These are phyloP conservation scores for Zizania palustris DNA, from an alignment of 202 grass and related monocot genomes.

Conservation along the genomic window DNA sequence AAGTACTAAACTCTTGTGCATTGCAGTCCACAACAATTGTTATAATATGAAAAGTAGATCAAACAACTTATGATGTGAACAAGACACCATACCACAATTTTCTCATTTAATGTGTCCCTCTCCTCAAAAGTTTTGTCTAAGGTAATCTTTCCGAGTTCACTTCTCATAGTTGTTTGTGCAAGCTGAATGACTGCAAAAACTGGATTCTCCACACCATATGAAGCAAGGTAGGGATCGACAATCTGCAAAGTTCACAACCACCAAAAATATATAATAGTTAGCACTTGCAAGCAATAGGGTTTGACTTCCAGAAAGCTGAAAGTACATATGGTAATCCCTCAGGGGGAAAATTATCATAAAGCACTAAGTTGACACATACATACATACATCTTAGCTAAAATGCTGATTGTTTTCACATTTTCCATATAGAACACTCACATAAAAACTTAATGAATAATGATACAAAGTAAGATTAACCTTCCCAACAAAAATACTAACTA, in stretches of 20 bases:
- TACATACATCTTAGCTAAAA: slow-evolving; percentile 2
- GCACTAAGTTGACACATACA: not conserved
- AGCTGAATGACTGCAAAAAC: slow-evolving; percentile 93
- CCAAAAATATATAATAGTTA: not conserved
- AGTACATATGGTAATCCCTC: no score
- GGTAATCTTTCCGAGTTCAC: slow-evolving; percentile 94
- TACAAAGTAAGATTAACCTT: not conserved
- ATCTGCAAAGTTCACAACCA: slow-evolving; percentile 55
- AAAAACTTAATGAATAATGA: not conserved
- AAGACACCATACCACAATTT: slow-evolving; percentile 75
- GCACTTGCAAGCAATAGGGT: slow-evolving; percentile 9
- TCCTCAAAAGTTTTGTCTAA: slow-evolving; percentile 97
- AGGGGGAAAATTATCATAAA: no score
- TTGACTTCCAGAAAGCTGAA: slow-evolving; percentile 2
- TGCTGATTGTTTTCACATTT: slow-evolving; percentile 7
- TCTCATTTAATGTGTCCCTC: slow-evolving; percentile 81
- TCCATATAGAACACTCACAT: not conserved
- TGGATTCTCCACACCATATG: slow-evolving; percentile 92
- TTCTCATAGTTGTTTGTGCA: slow-evolving; percentile 96
- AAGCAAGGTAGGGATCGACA: slow-evolving; percentile 85
- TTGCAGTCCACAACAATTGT: not conserved
- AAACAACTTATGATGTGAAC: not conserved
- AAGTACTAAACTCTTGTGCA: slow-evolving; percentile 17
- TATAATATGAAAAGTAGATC: slow-evolving; percentile 16
- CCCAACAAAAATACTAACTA: not conserved